phyloP scores from a whole-genome alignment of 768 basidiomycete genomes.

The Boletellus ananiceps region DNA sequence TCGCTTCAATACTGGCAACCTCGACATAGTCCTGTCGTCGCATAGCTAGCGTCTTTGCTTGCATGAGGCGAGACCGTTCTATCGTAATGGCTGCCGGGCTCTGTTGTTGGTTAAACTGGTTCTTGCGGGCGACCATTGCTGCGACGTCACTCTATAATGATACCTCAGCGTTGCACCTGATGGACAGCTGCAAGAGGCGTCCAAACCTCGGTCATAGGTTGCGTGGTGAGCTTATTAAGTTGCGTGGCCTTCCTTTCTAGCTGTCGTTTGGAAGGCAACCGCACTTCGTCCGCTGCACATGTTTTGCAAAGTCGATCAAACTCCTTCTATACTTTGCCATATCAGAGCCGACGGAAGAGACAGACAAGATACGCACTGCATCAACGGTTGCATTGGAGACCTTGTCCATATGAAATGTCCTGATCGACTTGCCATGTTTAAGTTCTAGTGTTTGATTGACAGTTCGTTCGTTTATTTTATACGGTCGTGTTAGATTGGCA shows the following conservation, averaged over 20 bases:
- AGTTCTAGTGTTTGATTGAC: slow-evolving; percentile 70
- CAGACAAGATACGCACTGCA: slow-evolving; percentile 42
- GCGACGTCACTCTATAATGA: slow-evolving; percentile 66
- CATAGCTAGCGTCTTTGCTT: slow-evolving; percentile 68
- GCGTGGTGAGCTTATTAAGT: slow-evolving; percentile 52
- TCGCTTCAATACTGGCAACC: slow-evolving; percentile 54
- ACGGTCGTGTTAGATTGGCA: slow-evolving; percentile 54
- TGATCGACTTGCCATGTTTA: slow-evolving; percentile 66
- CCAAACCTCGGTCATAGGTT: slow-evolving; percentile 75
- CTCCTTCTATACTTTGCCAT: slow-evolving; percentile 51
- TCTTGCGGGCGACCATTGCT: slow-evolving; percentile 73
- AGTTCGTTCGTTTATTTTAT: slow-evolving; percentile 61
- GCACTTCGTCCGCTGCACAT: slow-evolving; percentile 48
- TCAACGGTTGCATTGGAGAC: slow-evolving; percentile 72
- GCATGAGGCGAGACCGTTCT: slow-evolving; percentile 63
- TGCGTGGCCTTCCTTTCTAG: slow-evolving; percentile 63
- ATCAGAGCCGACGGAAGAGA: slow-evolving; percentile 8
- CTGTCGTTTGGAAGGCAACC: slow-evolving; percentile 62
- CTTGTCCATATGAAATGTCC: slow-evolving; percentile 72
- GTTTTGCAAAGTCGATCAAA: slow-evolving; percentile 54
- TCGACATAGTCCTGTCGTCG: slow-evolving; percentile 68
- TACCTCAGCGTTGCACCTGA: slow-evolving; percentile 7
- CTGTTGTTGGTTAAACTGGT: slow-evolving; percentile 34
- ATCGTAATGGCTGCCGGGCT: slow-evolving; percentile 37
- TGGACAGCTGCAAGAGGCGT: slow-evolving; percentile 2